Evolutionary conservation across 495 filamentous ascomycete genomes (phyloP).

Genomic region (Trichoderma virens): DNA sequence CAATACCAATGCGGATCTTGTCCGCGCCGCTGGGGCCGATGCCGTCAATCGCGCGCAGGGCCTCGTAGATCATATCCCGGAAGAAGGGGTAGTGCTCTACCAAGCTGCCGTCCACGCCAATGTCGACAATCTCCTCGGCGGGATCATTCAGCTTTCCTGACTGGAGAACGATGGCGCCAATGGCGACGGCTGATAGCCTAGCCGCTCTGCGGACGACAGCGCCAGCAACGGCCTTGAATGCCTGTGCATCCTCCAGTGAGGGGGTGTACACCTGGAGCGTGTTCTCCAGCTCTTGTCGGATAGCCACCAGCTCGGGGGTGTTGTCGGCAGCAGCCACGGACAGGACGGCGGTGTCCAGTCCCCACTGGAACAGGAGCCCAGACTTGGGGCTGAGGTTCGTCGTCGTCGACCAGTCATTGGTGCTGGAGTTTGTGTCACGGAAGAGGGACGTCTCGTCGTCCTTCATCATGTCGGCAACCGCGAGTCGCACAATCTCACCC

Average conservation of each 20-base stretch:
- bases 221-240: conserved; percentile 68
- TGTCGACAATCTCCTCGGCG: conserved; percentile 62
- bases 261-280: conserved; percentile 64
- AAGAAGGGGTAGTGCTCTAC: conserved; percentile 92
- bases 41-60: conserved; percentile 58
- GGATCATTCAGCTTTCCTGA: conserved; percentile 54
- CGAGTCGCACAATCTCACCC: conserved; percentile 82
- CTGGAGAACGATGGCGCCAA: conserved; percentile 72
- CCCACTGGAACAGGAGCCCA: conserved; percentile 72
- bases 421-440: conserved; percentile 54
- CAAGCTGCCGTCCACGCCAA: conserved; percentile 84
- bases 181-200: conserved; percentile 76
- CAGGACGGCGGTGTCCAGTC: conserved; percentile 79
- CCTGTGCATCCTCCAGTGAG: conserved; percentile 68
- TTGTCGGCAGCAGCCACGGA: conserved; percentile 72
- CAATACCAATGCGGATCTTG: conserved; percentile 81
- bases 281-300: conserved; percentile 68
- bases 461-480: conserved; percentile 58
- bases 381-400: conserved; percentile 57
- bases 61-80: conserved; percentile 65
- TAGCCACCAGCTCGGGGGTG: conserved; percentile 50
- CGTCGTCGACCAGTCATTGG: conserved; percentile 59
- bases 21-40: conserved; percentile 68
- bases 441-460: conserved; percentile 57
- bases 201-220: conserved; percentile 86